Base-by-base conservation (phyloP, 2,329 filamentous ascomycete genomes). In the Penicillium fuscoglaucum region DNA sequence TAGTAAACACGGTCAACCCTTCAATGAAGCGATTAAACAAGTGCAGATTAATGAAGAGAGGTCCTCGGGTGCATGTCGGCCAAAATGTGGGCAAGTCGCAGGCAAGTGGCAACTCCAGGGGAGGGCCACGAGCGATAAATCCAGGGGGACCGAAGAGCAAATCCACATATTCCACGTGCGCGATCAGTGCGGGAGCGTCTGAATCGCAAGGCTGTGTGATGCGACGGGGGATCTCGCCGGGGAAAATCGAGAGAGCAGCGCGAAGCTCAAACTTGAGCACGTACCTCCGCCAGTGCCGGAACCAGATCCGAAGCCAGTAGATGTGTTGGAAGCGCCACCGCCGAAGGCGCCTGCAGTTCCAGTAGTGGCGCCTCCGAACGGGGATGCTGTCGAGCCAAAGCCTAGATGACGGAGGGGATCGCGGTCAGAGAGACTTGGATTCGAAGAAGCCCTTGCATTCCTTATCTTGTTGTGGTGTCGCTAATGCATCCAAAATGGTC, bases 271-370 rank as follows among this genome's bases (percentile, higher is more conserved):
- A 13, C 58, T 65, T 64, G 61, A 63, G 61, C 67, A 76, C 74
- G 68, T 77, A 78, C 74, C 75, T 76, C 72, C 72, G 63, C 74
- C 71, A 66, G 74, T 59, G 56, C 55, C 73, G 62, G 52, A 29
- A 37, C 31, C 33, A 26, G 55, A 29, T 53, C 75, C 76, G 62
- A 76, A 77, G 66, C 72, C 71, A 65, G 72, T 71, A 60, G 70
- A 69, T 57, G 69, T 70, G 60, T 70, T 74, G 29, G 55, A 33
- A 19, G 48, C 21, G 59, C 59, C 49, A 52, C 72, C 72, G 58
- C 75, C 74, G 60, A 72, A 64, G 64, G 73, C 70, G 45, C 66
- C 67, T 58, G 68, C 67, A 58, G 67, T 65, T 52, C 63, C 67
- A 59, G 66, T 63, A 44, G 66, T 71, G 55, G 63, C 68, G 60